Conservation (phyloP, 2,329 filamentous ascomycete species). For the Xylariaceae sp. region DNA sequence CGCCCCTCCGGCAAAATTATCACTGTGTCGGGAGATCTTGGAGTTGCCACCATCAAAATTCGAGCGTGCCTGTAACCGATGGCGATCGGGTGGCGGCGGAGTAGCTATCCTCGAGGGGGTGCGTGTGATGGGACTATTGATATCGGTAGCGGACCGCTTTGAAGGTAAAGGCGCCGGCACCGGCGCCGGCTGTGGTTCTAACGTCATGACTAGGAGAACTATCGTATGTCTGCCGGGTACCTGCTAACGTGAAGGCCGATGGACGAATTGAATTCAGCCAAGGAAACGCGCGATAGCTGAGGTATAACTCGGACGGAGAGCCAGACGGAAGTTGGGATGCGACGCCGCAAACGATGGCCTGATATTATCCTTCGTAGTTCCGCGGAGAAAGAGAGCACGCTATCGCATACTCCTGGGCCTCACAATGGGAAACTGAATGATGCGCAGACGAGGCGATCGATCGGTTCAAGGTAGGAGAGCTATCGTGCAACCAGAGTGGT, state of each 20-base stretch:
- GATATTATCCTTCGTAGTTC: conserved; percentile 14
- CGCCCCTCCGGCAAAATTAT: conserved; percentile 34
- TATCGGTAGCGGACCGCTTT: conserved; percentile 33
- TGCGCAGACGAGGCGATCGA: conserved; percentile 2
- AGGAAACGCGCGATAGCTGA: conserved; percentile 8
- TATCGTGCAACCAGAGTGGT: conserved; percentile 3
- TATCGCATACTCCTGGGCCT: conserved; percentile 25
- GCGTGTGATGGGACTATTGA: conserved; percentile 31
- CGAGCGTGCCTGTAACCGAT: conserved; percentile 38
- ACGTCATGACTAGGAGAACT: conserved; percentile 30
- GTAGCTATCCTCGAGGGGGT: conserved; percentile 38
- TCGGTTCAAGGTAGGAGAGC: conserved; percentile 1
- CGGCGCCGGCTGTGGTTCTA: conserved; percentile 28
- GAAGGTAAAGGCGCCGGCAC: conserved; percentile 25
- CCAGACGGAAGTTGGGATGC: conserved; percentile 3
- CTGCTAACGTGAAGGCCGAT: background rate
- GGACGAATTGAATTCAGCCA: conserved; percentile 8
- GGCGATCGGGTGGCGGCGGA: conserved; percentile 41
- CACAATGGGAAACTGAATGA: background rate
- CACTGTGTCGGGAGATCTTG: conserved; percentile 32
- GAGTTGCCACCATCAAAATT: conserved; percentile 35
- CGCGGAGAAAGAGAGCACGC: conserved; percentile 11
- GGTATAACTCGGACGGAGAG: conserved; percentile 3
- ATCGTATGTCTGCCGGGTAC: background rate
- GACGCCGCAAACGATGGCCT: conserved; percentile 16